These are phyloP conservation scores for Pichia cabralensis DNA, from an alignment of 805 yeast genomes.

Conservation along the genomic window DNA sequence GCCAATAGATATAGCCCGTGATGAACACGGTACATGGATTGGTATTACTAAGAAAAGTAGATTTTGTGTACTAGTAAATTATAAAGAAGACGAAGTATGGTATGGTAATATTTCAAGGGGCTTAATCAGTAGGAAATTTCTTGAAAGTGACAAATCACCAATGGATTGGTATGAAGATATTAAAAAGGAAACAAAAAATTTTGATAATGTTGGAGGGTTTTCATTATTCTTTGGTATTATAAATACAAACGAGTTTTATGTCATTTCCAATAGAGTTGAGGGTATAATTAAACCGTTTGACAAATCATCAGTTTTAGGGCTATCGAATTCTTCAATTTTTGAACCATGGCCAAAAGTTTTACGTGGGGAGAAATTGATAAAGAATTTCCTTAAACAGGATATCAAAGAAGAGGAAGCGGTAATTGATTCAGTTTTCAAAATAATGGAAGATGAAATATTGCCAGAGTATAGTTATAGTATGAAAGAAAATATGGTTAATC, in stretches of 20 bases:
- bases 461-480: no score
- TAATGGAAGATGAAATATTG: no score
- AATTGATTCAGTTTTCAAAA: no score
- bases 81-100: conserved; percentile 36
- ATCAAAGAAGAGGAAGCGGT: not conserved
- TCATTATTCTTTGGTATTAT: conserved; percentile 45
- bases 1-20: conserved; percentile 66
- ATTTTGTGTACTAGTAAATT: conserved; percentile 69
- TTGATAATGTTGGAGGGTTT: conserved; percentile 48
- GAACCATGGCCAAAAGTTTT: conserved; percentile 71
- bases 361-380: conserved; percentile 54
- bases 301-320: conserved; percentile 33
- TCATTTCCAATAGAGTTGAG: conserved; percentile 41
- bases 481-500: no score
- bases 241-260: conserved; percentile 29
- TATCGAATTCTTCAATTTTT: conserved; percentile 58
- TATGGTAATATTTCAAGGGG: conserved; percentile 33
- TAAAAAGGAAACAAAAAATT: conserved; percentile 18
- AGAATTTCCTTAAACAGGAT: conserved; percentile 26
- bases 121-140: conserved; percentile 30
- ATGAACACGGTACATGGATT: conserved; percentile 86
- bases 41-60: conserved; percentile 50
- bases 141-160: conserved; percentile 25
- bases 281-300: conserved; percentile 10
- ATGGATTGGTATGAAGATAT: conserved; percentile 37